Base-by-base conservation (phyloP, 306 rosid genomes). In the Acacia melanoxylon region DNA sequence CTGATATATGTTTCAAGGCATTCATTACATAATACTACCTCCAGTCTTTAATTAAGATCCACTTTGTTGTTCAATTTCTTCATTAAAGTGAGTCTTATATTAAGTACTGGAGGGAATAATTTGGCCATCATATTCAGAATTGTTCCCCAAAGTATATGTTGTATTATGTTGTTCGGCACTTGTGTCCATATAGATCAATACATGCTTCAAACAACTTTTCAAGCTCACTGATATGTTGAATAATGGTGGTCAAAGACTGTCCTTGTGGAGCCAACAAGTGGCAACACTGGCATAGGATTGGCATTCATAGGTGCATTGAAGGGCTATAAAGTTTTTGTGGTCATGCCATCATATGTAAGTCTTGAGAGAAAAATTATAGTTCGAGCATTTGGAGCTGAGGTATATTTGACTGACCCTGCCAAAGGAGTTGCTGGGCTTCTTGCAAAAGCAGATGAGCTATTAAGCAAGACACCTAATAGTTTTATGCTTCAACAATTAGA, bases 271-370 rank as follows among this genome's bases (percentile, higher is more conserved):
- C 56, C 81, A 8, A 93, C 99, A 13, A 80, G 95, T 70, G 98
- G 98, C 42, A 95, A 93, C 83, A 95, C 97, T 0, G 99, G 99
- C 75, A 91, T 95, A 82, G 97, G 91, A 25, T 81, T 95, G 88
- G 97, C 97, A 62, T 89, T 79, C 81, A 66, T 95, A 62, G 97
- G 92, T 80, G 98, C 93, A 41, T 54, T 84, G 80, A 91, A 82
- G 81, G 98, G 95, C 68, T 93, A 95, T 79, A 91, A 87, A 78
- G 80, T 93, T 69, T 35, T 84, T 72, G 85, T 90, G 66, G 10
- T 73, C 81, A 91, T 93, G 94, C 95, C 93, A 54, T 61, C 98
- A 74, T 83, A 81, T 22, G 70, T 49, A 63, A 93, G 94, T 59
- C 48, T 91, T 52, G 98, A 93, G 86, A 93, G 95, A 88, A 91